Base-by-base conservation (phyloP, 345 rosid species). In the Acer negundo region DNA sequence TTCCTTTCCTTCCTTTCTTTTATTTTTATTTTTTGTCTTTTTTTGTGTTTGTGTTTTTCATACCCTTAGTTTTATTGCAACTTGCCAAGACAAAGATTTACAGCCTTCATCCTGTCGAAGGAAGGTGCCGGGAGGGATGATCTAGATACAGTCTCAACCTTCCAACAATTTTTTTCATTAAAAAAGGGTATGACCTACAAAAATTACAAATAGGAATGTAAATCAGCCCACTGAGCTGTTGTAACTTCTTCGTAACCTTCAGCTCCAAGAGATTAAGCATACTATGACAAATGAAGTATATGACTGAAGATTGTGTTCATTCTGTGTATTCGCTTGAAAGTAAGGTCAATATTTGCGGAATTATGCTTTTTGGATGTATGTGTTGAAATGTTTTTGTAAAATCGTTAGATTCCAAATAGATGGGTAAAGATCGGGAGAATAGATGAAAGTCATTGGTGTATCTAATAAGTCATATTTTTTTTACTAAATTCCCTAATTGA, bases 391-490 rank as follows among this genome's bases (percentile, higher is more conserved):
- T n/a, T 38, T 11, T 22, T 0, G 1, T 35, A 40, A 42, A 15
- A 5, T 59, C n/a, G 15, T 22, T 59, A 62, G 17, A 62, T 73
- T 8, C 62, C 67, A 9, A 23, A 42, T 58, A 7, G 53, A 72
- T 58, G 26, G 65, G 26, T 23, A 61, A 56, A 66, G 44, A 66
- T 19, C 28, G 70, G 38, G 11, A 56, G 31, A 20, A 19, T 26
- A 12, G 38, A 67, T 55, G 61, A 51, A 58, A 76, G 58, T 73
- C 19, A 38, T 26, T 77, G 4, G 46, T 31, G 47, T 46, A 62
- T 4, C 1, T 22, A 19, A 17, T 22, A 19, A 17, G 47, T 28
- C 26, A 64, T n/a, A 12, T 28, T 61, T 59, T 69, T 35, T 35
- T 35, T 61, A 6, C 10, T 68, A 67, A 67, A 17, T 76, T 71